These are phyloP conservation scores for Hypomontagnella submonticulosa DNA, from an alignment of 495 filamentous ascomycete genomes.

Conservation along the genomic window DNA sequence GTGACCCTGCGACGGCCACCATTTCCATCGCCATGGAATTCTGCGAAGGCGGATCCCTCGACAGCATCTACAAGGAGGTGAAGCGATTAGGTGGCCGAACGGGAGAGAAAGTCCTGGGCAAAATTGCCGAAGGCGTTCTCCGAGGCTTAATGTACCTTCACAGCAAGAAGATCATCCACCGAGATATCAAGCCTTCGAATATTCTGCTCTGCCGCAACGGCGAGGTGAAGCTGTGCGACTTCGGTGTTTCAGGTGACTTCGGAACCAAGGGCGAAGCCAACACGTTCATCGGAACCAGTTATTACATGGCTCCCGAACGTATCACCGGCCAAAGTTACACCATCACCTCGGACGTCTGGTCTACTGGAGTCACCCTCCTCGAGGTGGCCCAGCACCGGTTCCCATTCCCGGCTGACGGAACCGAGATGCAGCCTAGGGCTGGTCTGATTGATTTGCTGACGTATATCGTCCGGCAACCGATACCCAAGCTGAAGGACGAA, in stretches of 20 bases:
- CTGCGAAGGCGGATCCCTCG: constrained; percentile 94
- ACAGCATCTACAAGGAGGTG: constrained; percentile 96
- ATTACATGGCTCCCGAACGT: constrained; percentile 99
- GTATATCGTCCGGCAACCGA: constrained; percentile 95
- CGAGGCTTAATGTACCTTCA: constrained; percentile 97
- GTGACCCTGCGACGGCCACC: constrained; percentile 90
- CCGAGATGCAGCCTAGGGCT: constrained; percentile 85
- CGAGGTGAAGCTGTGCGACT: constrained; percentile 97
- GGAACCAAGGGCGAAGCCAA: constrained; percentile 98
- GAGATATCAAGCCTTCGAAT: constrained; percentile 99
- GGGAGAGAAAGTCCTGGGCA: constrained; percentile 97
- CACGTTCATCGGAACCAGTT: constrained; percentile 98
- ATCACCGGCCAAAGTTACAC: constrained; percentile 98
- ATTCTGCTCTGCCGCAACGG: constrained; percentile 93
- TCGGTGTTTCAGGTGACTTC: constrained; percentile 96
- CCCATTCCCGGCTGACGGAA: constrained; percentile 96
- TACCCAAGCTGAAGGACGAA: constrained; percentile 96
- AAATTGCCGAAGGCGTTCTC: constrained; percentile 94
- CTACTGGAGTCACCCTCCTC: constrained; percentile 91
- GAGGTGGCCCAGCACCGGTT: constrained; percentile 98
- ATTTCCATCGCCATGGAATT: constrained; percentile 99
- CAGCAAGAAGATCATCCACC: constrained; percentile 95
- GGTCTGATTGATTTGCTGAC: constrained; percentile 94
- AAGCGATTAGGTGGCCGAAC: constrained; percentile 94
- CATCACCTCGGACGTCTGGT: constrained; percentile 99